phyloP scores from a whole-genome alignment of 2,329 filamentous ascomycete genomes.

The Colletotrichum lini region DNA sequence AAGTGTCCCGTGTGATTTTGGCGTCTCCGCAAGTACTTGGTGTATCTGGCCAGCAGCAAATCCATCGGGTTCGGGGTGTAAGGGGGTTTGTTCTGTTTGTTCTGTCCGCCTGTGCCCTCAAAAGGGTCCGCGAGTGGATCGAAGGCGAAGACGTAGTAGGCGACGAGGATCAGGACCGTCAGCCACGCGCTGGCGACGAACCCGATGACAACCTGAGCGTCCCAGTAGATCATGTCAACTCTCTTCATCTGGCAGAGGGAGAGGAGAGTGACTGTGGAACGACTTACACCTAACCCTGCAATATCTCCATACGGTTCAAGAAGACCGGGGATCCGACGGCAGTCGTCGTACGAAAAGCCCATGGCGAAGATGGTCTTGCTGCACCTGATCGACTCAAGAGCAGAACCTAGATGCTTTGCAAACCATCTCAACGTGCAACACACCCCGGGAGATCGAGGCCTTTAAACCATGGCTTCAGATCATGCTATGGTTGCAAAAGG shows the following conservation, averaged over 20 bases:
- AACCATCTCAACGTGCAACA: too few species aligned
- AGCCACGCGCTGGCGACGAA: conserved; percentile 15
- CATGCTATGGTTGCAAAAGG: too few species aligned
- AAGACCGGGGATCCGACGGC: background rate
- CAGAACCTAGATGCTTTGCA: too few species aligned
- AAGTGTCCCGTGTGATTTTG: background rate
- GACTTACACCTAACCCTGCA: conserved; percentile 14
- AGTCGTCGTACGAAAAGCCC: background rate
- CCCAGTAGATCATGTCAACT: too few species aligned
- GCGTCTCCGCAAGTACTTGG: background rate
- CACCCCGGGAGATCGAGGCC: too few species aligned
- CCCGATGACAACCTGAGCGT: background rate
- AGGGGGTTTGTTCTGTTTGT: background rate
- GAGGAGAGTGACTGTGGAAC: background rate
- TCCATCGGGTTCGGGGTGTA: background rate
- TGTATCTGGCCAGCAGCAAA: background rate
- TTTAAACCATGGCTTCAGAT: too few species aligned
- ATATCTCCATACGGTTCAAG: conserved; percentile 20
- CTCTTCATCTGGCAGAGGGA: too few species aligned
- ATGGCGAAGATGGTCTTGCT: too few species aligned
- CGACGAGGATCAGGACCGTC: conserved; percentile 9
- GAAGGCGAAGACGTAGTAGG: background rate
- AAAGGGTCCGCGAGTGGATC: conserved; percentile 8
- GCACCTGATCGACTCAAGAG: too few species aligned
- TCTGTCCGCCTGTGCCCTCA: background rate